Evolutionary conservation across 768 basidiomycete species (phyloP), one percentile per base, ranked within the genome.

Genomic region (Mycena galericulata): DNA sequence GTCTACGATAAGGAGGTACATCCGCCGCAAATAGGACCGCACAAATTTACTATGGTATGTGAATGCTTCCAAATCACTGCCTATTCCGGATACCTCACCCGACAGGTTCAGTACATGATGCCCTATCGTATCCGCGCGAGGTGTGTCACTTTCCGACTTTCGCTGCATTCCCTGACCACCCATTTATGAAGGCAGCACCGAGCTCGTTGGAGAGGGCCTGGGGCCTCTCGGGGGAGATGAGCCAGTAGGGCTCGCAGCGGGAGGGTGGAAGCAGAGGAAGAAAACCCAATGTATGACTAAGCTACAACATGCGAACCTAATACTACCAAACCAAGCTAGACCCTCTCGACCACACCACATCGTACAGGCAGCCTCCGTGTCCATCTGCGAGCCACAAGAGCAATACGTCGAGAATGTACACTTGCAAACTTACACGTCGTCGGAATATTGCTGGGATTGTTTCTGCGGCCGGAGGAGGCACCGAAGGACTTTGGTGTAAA

Each of bases 41-140:
- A 0, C 86, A 88, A 68, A 79, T 96, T 38, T 98, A 90, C 77
- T 99, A 98, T 67, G 95, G 70, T 68, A 11, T 11, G 43, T 34
- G 24, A 51, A 34, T 46, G 36, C 11, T 2, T 55, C 29, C 20
- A 29, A 1, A 14, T 15, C 6, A 53, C 4, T 32, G 9, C 4
- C 14, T 17, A 18, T 18, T n/a, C n/a, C n/a, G n/a, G n/a, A n/a
- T n/a, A n/a, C 30, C 46, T 55, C 26, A 50, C 4, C 22, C 14
- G 11, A 3, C 32, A 71, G 70, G 94, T 1, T 96, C 94, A 12
- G 82, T 97, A 20, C 97, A 99, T 75, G 97, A 99, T 71, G 88
- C 98, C 49, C 83, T 96, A 17, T 93, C 96, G 15, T 98, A 90
- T 75, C 96, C 96, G 1, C 97, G 96, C 81, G 96, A 98, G 84